phyloP scores from a whole-genome alignment of 2,329 filamentous ascomycete species.

The Annulohypoxylon truncatum region DNA sequence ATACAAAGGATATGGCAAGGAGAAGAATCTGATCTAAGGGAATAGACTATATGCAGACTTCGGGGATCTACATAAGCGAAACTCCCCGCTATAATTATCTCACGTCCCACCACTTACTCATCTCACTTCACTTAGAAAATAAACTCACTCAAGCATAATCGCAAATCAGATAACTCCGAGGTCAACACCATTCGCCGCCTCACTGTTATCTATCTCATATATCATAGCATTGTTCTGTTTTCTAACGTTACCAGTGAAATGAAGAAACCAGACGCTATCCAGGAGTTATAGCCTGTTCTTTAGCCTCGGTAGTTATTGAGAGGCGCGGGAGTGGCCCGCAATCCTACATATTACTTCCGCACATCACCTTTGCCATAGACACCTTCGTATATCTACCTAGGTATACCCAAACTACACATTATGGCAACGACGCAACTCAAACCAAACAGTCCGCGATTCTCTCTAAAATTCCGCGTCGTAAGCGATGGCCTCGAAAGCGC shows the following conservation, averaged over 20 bases:
- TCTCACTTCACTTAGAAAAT: constrained; percentile 3
- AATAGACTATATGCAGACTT: neutral
- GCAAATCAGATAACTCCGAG: neutral
- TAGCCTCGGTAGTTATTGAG: neutral
- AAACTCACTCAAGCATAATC: neutral
- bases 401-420: neutral
- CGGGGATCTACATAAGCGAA: neutral
- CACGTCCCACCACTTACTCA: constrained; percentile 1
- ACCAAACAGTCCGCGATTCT: constrained; percentile 48
- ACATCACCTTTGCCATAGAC: neutral
- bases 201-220: neutral
- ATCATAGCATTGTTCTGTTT: neutral
- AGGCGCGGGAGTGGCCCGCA: neutral
- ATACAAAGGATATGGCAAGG: neutral
- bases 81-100: constrained; percentile 4
- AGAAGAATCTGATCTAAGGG: neutral
- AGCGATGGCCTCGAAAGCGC: constrained; percentile 53
- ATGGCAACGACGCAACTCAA: constrained; percentile 3
- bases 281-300: neutral
- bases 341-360: neutral
- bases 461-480: constrained; percentile 60
- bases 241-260: neutral
- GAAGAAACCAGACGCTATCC: neutral
- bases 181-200: neutral
- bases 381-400: neutral